Evolutionary conservation across 352 stramenopile genomes (phyloP), one percentile per base, ranked within the genome.

Genomic region (Aphanomyces euteiches): DNA sequence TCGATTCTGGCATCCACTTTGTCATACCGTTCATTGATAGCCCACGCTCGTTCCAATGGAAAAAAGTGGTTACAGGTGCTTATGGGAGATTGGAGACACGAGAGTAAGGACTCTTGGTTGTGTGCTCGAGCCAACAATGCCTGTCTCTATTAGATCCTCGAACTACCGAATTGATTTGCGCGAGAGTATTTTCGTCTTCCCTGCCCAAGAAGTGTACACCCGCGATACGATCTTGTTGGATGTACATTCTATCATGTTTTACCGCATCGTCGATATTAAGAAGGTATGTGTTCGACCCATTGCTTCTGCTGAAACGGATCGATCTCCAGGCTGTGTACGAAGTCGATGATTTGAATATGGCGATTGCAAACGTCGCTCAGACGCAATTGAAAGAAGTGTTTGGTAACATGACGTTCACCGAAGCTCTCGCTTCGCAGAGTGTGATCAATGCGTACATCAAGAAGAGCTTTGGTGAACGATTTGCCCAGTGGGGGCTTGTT

Each of bases 381-480:
- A 77, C 75, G 4, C 73, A 79, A 50, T 63, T 79, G 36, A 79
- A 79, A 47, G 74, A 78, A 54, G 74, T 79, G 38, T 79, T 79
- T 74, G 75, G 75, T 54, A 59, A 67, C 19, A 79, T 78, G 75
- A 79, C 75, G 3, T 78, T 79, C 48, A 69, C 71, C 34, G 75
- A 78, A 69, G 74, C 68, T 60, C 57, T 79, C 59, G 64, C 67
- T 39, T 73, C 65, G 43, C 75, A 79, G 61, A 72, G 75, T 50
- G 47, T 58, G n/a, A 78, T 79, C 47, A 79, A 79, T 56, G 57
- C 72, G 37, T 60, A 80, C 63, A 77, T 80, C 58, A 75, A 76
- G 40, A 56, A 72, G 47, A 73, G 56, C 39, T 80, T 80, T 67
- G 50, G 65, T 43, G 47, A 72, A 45, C 59, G 61, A 4, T 80